Evolutionary conservation across 805 yeast species (phyloP).

Genomic region (Ogataea chonburiensis): DNA sequence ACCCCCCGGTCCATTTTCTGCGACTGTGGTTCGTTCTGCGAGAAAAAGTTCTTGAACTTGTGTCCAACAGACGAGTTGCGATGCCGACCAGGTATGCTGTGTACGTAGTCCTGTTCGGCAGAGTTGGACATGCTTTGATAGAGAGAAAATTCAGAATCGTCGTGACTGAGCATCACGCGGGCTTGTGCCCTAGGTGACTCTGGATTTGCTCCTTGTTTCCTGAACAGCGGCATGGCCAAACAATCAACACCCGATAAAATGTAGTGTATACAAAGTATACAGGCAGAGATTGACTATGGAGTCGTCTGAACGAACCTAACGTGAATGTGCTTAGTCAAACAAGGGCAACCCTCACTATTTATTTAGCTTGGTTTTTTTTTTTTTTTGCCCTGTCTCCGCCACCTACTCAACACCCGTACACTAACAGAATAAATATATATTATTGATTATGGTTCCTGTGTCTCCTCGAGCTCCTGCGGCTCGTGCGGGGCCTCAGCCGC

Average conservation of each 20-base stretch:
- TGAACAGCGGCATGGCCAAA: slow-evolving; percentile 21
- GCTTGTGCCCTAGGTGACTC: slow-evolving; percentile 19
- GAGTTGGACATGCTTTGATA: slow-evolving; percentile 24
- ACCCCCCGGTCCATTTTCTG: slow-evolving; percentile 16
- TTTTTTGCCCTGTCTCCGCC: slow-evolving; percentile 13
- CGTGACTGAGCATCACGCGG: slow-evolving; percentile 18
- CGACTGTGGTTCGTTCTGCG: slow-evolving; percentile 23
- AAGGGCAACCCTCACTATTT: slow-evolving; percentile 1
- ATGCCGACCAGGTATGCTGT: slow-evolving; percentile 19
- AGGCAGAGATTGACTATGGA: slow-evolving; percentile 2
- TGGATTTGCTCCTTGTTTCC: slow-evolving; percentile 12
- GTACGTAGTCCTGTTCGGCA: slow-evolving; percentile 20
- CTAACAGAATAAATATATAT: slow-evolving; percentile 6
- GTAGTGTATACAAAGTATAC: slow-evolving; percentile 12
- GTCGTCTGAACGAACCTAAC: slow-evolving; percentile 1
- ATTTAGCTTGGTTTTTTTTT: slow-evolving; percentile 2
- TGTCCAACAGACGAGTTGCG: slow-evolving; percentile 32
- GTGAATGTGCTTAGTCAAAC: slow-evolving; percentile 1
- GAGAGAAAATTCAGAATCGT: slow-evolving; percentile 28
- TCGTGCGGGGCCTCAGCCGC: slow-evolving; percentile 16
- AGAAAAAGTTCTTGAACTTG: slow-evolving; percentile 32
- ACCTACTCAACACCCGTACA: slow-evolving; percentile 8
- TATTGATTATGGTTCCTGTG: slow-evolving; percentile 5
- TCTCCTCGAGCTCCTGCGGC: no score
- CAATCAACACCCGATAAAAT: slow-evolving; percentile 2